Evolutionary conservation across 1,139 yeast genomes (phyloP).

Genomic region (Debaryomyces psychrophilus): DNA sequence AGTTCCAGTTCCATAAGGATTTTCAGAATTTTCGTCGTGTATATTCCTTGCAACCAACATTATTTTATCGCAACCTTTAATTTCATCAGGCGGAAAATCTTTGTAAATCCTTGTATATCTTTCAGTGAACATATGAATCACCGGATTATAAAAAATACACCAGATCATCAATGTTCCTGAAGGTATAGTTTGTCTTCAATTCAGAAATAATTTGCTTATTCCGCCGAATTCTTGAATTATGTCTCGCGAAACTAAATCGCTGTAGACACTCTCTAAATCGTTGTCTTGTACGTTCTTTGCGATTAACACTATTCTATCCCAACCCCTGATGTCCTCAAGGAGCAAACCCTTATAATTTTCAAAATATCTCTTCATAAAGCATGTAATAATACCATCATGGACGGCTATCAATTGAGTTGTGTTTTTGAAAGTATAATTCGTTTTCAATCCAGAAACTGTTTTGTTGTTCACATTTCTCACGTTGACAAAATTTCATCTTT

Average conservation of each 20-base stretch:
- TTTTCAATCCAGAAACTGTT: background rate
- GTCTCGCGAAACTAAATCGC: background rate
- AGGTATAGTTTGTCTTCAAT: too few relatives aligned
- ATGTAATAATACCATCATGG: background rate
- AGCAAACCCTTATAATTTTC: background rate
- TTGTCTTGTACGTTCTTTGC: background rate
- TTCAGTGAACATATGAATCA: too few relatives aligned
- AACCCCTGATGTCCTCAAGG: background rate
- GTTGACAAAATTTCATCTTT: background rate
- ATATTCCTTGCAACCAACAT: too few relatives aligned
- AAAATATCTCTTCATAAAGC: background rate
- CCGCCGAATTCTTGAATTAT: background rate
- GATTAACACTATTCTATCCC: background rate
- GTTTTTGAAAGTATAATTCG: background rate
- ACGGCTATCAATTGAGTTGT: background rate
- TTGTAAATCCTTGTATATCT: too few relatives aligned
- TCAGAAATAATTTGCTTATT: too few relatives aligned
- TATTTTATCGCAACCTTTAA: too few relatives aligned
- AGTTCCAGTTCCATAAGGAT: too few relatives aligned
- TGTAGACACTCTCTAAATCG: background rate
- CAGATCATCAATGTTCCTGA: too few relatives aligned
- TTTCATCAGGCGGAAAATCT: too few relatives aligned
- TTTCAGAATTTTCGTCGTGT: too few relatives aligned
- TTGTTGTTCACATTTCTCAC: background rate
- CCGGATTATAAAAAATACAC: too few relatives aligned